Evolutionary conservation across 495 filamentous ascomycete genomes (phyloP).

Genomic region (Tuber melanosporum): DNA sequence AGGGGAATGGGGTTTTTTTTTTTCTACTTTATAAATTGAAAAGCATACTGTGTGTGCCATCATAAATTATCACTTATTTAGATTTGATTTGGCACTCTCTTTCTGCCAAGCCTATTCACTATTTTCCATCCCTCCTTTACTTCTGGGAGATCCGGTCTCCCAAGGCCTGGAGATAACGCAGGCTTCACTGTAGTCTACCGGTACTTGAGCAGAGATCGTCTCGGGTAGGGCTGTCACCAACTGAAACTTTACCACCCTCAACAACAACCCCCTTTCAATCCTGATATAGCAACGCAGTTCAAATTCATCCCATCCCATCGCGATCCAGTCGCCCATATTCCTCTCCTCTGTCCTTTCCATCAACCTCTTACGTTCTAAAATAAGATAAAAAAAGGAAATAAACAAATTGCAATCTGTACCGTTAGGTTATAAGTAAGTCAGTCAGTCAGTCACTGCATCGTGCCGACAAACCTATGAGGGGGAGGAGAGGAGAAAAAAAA

Average conservation of each 20-base stretch:
- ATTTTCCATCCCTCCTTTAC: not conserved
- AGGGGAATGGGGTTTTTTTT: not conserved
- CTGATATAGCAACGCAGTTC: not conserved
- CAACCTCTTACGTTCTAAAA: not conserved
- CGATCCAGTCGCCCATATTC: not conserved
- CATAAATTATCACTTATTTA: not conserved
- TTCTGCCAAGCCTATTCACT: not conserved
- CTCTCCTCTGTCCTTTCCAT: not conserved
- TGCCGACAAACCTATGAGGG: not conserved
- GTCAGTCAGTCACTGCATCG: not conserved
- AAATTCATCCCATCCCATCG: not conserved
- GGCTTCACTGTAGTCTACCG: not conserved
- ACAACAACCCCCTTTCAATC: not conserved
- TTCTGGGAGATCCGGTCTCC: not conserved
- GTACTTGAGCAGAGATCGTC: not conserved
- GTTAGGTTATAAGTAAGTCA: not conserved
- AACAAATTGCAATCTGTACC: not conserved
- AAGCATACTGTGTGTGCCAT: not conserved
- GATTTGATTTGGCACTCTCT: not conserved
- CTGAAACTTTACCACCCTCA: constrained; percentile 3
- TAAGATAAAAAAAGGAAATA: not conserved
- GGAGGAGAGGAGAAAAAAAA: not conserved
- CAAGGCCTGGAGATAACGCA: not conserved
- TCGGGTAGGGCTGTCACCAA: constrained; percentile 5
- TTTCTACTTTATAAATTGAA: not conserved